These are phyloP conservation scores for Metschnikowia reukaufii DNA, from an alignment of 805 yeast species.

Conservation along the genomic window DNA sequence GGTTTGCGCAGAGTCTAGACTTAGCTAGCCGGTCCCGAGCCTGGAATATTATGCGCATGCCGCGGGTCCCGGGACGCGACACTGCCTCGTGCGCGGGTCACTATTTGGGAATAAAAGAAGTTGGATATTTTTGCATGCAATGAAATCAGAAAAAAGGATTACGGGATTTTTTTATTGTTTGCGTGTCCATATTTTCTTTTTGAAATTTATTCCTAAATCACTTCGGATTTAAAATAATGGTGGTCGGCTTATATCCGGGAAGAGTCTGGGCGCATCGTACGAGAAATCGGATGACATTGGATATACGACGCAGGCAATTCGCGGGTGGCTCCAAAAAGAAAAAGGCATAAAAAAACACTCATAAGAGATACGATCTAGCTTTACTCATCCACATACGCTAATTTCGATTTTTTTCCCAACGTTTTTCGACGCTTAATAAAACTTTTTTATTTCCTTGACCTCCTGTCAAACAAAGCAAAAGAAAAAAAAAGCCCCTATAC, in stretches of 20 bases:
- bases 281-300: constrained; percentile 8
- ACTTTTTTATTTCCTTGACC: no score
- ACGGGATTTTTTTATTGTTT: no score
- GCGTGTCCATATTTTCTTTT: no score
- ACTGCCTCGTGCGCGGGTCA: background rate
- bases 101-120: background rate
- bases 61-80: background rate
- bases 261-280: background rate
- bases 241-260: no score
- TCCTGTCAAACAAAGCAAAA: background rate
- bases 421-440: no score
- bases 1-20: background rate
- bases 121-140: no score
- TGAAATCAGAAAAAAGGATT: no score
- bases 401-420: background rate
- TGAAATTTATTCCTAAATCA: no score
- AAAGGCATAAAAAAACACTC: constrained; percentile 3
- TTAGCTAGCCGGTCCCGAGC: background rate
- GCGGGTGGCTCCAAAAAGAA: constrained; percentile 6
- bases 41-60: background rate
- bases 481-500: background rate
- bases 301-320: constrained; percentile 8
- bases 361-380: background rate
- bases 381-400: background rate
- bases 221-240: no score